Conservation (phyloP, 495 filamentous ascomycete species). For the Penicillium pulvis region DNA sequence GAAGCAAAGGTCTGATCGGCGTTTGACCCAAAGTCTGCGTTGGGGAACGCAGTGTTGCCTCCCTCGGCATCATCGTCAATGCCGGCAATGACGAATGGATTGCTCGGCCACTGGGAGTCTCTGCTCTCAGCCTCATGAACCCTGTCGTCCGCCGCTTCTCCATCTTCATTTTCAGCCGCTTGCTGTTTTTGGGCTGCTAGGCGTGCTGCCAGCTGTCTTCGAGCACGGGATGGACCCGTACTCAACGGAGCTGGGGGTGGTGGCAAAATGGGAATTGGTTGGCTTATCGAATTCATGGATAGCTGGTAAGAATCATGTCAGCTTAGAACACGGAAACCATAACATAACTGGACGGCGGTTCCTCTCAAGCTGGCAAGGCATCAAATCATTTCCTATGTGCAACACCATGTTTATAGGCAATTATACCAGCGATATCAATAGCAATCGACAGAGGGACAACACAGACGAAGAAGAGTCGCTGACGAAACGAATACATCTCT, state of each 20-base stretch:
- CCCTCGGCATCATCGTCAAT: slow-evolving; percentile 51
- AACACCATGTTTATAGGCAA: not conserved
- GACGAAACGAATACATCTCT: not conserved
- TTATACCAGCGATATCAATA: not conserved
- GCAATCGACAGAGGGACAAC: not conserved
- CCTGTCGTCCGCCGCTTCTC: slow-evolving; percentile 15
- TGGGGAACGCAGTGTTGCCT: slow-evolving; percentile 39
- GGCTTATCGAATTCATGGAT: slow-evolving; percentile 39
- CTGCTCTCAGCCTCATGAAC: slow-evolving; percentile 15
- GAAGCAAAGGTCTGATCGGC: slow-evolving; percentile 36
- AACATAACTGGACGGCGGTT: not conserved
- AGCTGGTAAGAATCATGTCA: slow-evolving; percentile 26
- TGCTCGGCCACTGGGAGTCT: slow-evolving; percentile 41
- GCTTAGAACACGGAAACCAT: not conserved
- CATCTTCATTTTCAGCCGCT: slow-evolving; percentile 37
- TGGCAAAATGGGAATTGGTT: slow-evolving; percentile 49
- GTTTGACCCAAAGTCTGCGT: slow-evolving; percentile 37
- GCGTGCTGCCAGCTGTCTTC: slow-evolving; percentile 79
- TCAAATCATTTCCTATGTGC: not conserved
- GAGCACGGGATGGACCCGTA: slow-evolving; percentile 81
- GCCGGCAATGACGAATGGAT: slow-evolving; percentile 48
- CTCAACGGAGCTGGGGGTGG: slow-evolving; percentile 58
- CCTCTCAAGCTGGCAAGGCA: not conserved
- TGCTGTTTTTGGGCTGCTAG: slow-evolving; percentile 79
- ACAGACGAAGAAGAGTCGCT: slow-evolving; percentile 1